A percentile compares a stretch with the other conserved stretches of the same genome.
phyloP scores from a whole-genome alignment of 2,329 filamentous ascomycete species.

The Amesomyces nigricolor region DNA sequence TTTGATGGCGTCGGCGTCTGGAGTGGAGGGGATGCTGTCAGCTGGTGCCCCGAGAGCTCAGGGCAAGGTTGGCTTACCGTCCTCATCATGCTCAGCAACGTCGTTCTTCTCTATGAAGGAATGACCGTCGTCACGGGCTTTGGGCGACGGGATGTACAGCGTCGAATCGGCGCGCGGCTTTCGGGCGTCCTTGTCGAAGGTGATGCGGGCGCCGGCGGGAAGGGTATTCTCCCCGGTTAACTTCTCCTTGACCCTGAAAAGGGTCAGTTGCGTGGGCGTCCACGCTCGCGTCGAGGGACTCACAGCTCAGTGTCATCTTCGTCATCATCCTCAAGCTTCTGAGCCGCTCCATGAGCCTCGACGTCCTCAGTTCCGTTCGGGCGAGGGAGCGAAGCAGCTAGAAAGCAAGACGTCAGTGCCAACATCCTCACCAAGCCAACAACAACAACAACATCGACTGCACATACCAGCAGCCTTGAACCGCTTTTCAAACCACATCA shows the following conservation, averaged over 20 bases:
- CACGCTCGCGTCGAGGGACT: not conserved
- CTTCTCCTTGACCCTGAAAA: not conserved
- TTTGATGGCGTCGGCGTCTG: constrained; percentile 2
- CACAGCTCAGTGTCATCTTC: not conserved
- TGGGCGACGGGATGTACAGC: not conserved
- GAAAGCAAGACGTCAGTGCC: no score
- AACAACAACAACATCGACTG: no score
- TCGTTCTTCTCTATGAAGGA: not conserved
- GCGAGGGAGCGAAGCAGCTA: no score
- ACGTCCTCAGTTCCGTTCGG: no score
- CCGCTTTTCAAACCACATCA: constrained; percentile 42
- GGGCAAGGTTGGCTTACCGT: not conserved
- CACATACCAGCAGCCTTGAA: not conserved
- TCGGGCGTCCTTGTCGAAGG: not conserved
- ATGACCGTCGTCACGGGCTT: not conserved
- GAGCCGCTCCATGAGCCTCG: no score
- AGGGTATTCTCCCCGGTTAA: not conserved
- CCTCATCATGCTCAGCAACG: not conserved
- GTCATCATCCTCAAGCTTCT: no score
- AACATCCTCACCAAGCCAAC: no score
- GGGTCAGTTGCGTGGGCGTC: no score
- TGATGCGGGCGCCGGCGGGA: not conserved
- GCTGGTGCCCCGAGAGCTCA: not conserved
- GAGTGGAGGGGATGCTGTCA: not conserved
- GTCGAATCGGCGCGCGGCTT: not conserved